Evolutionary conservation across 2,329 filamentous ascomycete genomes (phyloP).

Genomic region (Phaeomoniella chlamydospora): DNA sequence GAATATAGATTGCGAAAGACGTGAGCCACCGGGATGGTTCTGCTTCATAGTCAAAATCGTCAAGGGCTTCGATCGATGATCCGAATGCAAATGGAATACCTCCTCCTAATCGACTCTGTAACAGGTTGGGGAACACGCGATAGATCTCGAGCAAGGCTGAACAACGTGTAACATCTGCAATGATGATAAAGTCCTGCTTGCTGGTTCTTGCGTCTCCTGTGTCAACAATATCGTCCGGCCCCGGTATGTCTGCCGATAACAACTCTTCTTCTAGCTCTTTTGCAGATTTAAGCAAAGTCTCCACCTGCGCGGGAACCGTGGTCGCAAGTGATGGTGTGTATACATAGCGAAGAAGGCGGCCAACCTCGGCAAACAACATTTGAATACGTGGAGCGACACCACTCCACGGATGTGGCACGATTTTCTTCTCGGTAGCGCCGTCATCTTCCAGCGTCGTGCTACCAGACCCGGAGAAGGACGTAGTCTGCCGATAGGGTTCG

Average conservation of each 20-base stretch:
- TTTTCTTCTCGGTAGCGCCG: constrained; percentile 12
- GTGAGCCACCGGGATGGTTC: constrained; percentile 27
- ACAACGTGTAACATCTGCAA: constrained; percentile 38
- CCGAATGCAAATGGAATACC: too few relatives aligned
- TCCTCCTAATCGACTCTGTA: constrained; percentile 25
- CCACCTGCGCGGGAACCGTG: constrained; percentile 18
- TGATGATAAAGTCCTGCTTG: constrained; percentile 35
- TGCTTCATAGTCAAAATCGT: constrained; percentile 1
- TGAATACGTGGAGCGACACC: constrained; percentile 29
- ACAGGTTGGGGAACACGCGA: constrained; percentile 36
- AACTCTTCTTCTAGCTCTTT: constrained; percentile 32
- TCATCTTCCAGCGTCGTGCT: constrained; percentile 20
- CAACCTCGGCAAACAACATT: constrained; percentile 30
- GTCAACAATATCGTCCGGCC: constrained; percentile 31
- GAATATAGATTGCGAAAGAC: constrained; percentile 34
- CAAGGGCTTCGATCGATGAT: background rate
- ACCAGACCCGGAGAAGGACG: too few relatives aligned
- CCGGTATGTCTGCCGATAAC: constrained; percentile 29
- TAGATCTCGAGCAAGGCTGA: constrained; percentile 40
- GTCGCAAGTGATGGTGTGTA: constrained; percentile 17
- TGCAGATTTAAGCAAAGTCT: constrained; percentile 11
- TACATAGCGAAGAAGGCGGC: constrained; percentile 25
- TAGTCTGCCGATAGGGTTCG: constrained; percentile 2
- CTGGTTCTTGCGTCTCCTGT: constrained; percentile 38
- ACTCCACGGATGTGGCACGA: constrained; percentile 33